phyloP scores from a whole-genome alignment of 2,329 filamentous ascomycete genomes.

The Sporothrix euskadiensis region DNA sequence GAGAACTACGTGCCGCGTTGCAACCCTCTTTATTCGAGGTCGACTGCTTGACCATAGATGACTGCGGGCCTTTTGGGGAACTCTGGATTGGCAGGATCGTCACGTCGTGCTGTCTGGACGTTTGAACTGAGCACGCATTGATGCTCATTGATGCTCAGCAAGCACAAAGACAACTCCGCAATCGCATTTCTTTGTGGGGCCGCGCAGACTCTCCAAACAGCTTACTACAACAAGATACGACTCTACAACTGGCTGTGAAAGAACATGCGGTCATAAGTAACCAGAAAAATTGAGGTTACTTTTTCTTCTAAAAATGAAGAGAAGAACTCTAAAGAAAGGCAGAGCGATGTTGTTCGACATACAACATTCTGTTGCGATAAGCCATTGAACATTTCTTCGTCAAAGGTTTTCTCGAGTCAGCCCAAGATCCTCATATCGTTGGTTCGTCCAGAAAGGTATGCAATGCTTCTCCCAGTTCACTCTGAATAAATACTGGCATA shows the following conservation, averaged over 20 bases:
- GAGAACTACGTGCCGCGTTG: not conserved
- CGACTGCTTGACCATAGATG: not conserved
- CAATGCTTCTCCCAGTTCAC: not conserved
- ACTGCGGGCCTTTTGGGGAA: not conserved
- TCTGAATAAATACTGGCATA: not conserved
- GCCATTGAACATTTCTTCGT: too few species aligned
- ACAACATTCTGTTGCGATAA: too few species aligned
- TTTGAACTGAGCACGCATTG: not conserved
- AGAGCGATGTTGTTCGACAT: not conserved
- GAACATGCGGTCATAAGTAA: not conserved
- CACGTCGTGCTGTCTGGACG: not conserved
- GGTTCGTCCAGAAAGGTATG: too few species aligned
- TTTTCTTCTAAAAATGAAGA: not conserved
- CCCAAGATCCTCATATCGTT: too few species aligned
- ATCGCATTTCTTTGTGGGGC: not conserved
- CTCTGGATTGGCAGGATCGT: not conserved
- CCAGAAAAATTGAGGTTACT: not conserved
- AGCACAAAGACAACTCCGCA: not conserved
- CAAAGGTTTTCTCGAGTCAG: too few species aligned
- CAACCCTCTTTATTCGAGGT: not conserved
- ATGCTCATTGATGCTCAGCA: not conserved
- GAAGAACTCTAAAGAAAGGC: not conserved
- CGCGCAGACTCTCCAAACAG: not conserved
- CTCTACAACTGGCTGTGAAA: not conserved
- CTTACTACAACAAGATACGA: not conserved